Conservation (phyloP, 2,329 filamentous ascomycete genomes). For the Pseudofabraea citricarpa region DNA sequence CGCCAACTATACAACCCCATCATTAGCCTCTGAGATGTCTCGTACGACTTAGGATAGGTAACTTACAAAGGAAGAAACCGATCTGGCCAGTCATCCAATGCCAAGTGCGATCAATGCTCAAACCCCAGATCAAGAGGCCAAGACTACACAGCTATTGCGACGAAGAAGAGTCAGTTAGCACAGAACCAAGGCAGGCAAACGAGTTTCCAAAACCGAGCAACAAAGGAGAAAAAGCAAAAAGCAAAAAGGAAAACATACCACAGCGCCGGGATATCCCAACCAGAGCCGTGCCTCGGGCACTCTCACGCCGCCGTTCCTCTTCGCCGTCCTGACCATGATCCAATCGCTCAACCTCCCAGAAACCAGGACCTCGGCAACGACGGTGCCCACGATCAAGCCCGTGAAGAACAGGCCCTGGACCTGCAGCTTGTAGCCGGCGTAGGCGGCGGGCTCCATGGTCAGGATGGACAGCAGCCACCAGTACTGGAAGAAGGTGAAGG, state of each 20-base stretch:
- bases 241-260: conserved; percentile 41
- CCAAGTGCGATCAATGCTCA: conserved; percentile 45
- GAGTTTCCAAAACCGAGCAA: too few relatives aligned
- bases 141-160: too few relatives aligned
- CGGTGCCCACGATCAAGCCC: conserved; percentile 47
- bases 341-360: conserved; percentile 49
- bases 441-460: conserved; percentile 20
- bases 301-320: conserved; percentile 36
- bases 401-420: conserved; percentile 47
- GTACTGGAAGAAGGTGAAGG: conserved; percentile 50
- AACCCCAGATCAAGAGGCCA: conserved; percentile 49
- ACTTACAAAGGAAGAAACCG: conserved; percentile 48
- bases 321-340: conserved; percentile 41
- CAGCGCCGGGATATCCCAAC: conserved; percentile 47
- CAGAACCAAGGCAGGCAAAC: too few relatives aligned
- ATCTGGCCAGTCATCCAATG: conserved; percentile 55
- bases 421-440: conserved; percentile 33
- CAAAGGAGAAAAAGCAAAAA: too few relatives aligned
- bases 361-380: conserved; percentile 44
- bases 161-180: too few relatives aligned
- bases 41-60: background rate
- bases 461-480: conserved; percentile 36
- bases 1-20: conserved; percentile 35
- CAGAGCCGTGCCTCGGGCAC: conserved; percentile 51
- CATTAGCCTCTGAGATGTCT: background rate